Evolutionary conservation across 208 protist genomes (phyloP), one percentile per base, ranked within the genome.

Genomic region (Dictyostelium gargantuum): DNA sequence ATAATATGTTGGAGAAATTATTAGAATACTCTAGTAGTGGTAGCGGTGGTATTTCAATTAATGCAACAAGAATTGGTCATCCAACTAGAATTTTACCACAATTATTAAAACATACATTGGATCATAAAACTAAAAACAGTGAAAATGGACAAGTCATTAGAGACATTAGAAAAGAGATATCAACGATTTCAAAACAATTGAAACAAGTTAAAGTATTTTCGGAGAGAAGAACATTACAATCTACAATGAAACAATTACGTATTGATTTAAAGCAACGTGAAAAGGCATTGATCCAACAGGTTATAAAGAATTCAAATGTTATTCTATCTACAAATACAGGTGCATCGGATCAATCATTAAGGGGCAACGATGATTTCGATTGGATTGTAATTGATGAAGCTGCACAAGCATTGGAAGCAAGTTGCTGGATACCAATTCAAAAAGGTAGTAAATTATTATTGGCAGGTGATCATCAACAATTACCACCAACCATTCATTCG

Each of bases 341-440:
- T 54, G 81, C 93, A 3, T 74, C 63, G 4, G 92, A 95, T 70
- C 66, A 77, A 63, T 75, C 52, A 10, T 72, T 80, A 77, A 17
- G 21, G 68, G n/a, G 42, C 29, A 26, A 50, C 17, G n/a, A 74
- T 35, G 29, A 56, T 19, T 95, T 91, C 21, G 95, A 96, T 80
- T 56, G 93, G n/a, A 35, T 94, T 1, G 74, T 95, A 21, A 93
- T 97, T 19, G 95, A 96, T 85, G 95, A 96, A 52, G 75, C 94
- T 29, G 95, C 94, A 15, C 96, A 97, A 72, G 80, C 94, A 19
- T 40, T 97, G 26, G 96, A 97, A 35, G 79, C 94, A 19, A 70
- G 52, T n/a, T 96, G 91, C 58, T 97, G 96, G 96, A 97, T 97
- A 48, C 82, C 96, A 6, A 91, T 96, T 42, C 54, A 91, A 15